Evolutionary conservation across 768 basidiomycete genomes (phyloP).

Genomic region (Lentinula guzmanii): DNA sequence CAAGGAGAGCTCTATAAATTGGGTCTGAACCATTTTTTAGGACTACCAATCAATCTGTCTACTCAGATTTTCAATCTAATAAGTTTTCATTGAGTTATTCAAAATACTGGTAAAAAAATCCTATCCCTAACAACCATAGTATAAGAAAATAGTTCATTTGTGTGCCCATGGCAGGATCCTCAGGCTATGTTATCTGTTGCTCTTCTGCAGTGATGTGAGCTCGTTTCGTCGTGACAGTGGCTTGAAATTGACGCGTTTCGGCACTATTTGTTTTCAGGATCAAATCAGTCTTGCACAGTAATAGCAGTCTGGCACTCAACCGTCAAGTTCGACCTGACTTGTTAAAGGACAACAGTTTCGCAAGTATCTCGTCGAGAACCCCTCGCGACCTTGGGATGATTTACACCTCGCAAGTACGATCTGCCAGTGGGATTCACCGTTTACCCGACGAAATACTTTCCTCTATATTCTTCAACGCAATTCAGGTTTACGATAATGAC

Average conservation of each 20-base stretch:
- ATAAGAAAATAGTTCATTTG: not conserved
- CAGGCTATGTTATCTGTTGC: not conserved
- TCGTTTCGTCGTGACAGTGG: no score
- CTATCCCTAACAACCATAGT: no score
- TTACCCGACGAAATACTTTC: constrained; percentile 33
- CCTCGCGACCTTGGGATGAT: not conserved
- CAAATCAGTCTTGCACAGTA: not conserved
- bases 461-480: constrained; percentile 25
- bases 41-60: no score
- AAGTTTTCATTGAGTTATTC: no score
- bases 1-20: no score
- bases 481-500: constrained; percentile 15
- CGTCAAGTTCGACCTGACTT: not conserved
- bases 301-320: not conserved
- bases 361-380: not conserved
- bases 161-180: no score
- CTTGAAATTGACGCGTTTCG: not conserved
- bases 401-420: not conserved
- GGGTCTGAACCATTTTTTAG: no score
- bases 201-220: not conserved
- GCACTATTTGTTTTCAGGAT: not conserved
- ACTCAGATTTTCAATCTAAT: no score
- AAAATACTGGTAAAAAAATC: no score
- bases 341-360: not conserved
- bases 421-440: constrained; percentile 4